These are phyloP conservation scores for Trichoderma semiorbis DNA, from an alignment of 2,329 filamentous ascomycete genomes.

Conservation along the genomic window DNA sequence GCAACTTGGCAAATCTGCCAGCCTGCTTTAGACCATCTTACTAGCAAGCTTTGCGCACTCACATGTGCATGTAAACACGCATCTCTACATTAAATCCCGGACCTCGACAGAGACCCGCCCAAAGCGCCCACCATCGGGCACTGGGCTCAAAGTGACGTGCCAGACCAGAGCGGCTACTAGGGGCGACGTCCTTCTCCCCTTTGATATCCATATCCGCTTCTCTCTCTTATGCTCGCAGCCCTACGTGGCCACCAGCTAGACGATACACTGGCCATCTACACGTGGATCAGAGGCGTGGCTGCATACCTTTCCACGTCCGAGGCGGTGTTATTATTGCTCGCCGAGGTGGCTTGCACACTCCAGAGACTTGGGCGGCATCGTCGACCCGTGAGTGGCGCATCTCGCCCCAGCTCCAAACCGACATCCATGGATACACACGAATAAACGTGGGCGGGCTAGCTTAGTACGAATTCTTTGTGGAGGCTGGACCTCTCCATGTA, in stretches of 20 bases:
- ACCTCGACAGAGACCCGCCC: conserved; percentile 11
- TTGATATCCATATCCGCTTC: background rate
- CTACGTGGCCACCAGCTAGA: background rate
- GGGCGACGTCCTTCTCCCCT: background rate
- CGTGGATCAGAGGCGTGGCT: conserved; percentile 18
- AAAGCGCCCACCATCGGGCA: conserved; percentile 15
- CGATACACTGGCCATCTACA: background rate
- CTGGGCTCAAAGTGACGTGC: conserved; percentile 5
- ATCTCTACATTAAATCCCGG: conserved; percentile 6
- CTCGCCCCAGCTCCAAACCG: conserved; percentile 14
- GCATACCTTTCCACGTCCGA: conserved; percentile 10
- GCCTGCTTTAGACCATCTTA: background rate
- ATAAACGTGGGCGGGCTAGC: conserved; percentile 18
- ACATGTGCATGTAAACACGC: conserved; percentile 3
- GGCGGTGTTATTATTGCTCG: conserved; percentile 14
- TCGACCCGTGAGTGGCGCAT: conserved; percentile 20
- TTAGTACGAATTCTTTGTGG: conserved; percentile 15
- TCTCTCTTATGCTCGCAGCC: background rate
- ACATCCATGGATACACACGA: conserved; percentile 16
- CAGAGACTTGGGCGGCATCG: conserved; percentile 15
- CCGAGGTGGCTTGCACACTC: conserved; percentile 15
- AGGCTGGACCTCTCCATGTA: conserved; percentile 17
- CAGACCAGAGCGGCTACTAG: conserved; percentile 1
- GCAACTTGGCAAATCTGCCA: conserved; percentile 6
- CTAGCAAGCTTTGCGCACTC: background rate